Conservation (phyloP, 1,139 yeast species). For the Arxiozyma bovina region DNA sequence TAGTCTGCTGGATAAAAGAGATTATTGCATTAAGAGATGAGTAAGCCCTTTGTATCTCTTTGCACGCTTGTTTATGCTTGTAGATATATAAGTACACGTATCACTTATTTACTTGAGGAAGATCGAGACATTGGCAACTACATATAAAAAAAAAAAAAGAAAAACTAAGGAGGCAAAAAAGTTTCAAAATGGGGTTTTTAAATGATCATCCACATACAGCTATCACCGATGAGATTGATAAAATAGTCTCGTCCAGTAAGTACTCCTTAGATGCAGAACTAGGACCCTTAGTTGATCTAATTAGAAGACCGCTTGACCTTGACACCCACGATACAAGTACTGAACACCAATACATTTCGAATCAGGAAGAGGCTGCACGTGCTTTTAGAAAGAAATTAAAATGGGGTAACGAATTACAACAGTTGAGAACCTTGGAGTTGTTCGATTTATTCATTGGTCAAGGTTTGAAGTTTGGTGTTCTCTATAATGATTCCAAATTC, state of each 20-base stretch:
- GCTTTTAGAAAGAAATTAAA: slow-evolving; percentile 82
- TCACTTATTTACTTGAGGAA: no score
- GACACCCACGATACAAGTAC: neutral
- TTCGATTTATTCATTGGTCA: slow-evolving; percentile 72
- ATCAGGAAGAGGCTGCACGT: slow-evolving; percentile 66
- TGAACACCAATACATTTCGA: slow-evolving; percentile 18
- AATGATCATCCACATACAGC: slow-evolving; percentile 47
- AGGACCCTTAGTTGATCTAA: slow-evolving; percentile 29
- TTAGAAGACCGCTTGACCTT: slow-evolving; percentile 18
- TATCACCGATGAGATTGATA: slow-evolving; percentile 44
- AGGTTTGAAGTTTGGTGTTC: slow-evolving; percentile 39
- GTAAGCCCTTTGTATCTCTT: no score
- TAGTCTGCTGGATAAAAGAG: neutral
- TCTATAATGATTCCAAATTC: slow-evolving; percentile 67
- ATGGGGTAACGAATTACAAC: slow-evolving; percentile 47
- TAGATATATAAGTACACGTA: no score
- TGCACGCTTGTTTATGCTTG: no score
- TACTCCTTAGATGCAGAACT: slow-evolving; percentile 38
- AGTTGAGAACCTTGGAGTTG: slow-evolving; percentile 46
- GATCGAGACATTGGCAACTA: neutral
- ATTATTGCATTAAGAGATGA: neutral
- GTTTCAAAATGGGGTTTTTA: slow-evolving; percentile 38
- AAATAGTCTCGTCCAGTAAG: slow-evolving; percentile 36
- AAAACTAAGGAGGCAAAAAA: no score
- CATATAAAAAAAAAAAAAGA: no score